A percentile compares a stretch with the other conserved stretches of the same genome.
These are phyloP conservation scores for Thielaviopsis punctulata DNA, from an alignment of 2,329 filamentous ascomycete genomes.

Conservation along the genomic window DNA sequence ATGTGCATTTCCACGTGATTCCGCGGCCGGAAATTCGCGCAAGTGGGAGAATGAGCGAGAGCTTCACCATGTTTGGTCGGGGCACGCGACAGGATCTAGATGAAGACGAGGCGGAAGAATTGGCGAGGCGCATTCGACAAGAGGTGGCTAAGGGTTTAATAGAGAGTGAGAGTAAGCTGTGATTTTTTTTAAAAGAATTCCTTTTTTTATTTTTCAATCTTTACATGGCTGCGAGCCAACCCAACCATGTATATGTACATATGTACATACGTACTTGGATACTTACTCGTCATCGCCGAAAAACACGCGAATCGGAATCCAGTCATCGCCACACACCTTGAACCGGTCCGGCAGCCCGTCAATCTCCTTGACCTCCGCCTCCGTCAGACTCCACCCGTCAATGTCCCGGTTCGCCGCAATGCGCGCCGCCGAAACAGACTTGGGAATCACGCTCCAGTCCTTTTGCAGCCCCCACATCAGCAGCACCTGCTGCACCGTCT, in stretches of 20 bases:
- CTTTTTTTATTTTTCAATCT: constrained; percentile 5
- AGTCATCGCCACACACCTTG: constrained; percentile 64
- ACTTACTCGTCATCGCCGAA: constrained; percentile 65
- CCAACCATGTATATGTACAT: not conserved
- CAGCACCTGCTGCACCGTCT: constrained; percentile 58
- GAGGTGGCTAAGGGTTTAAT: constrained; percentile 33
- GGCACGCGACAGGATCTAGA: constrained; percentile 58
- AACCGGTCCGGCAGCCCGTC: constrained; percentile 55
- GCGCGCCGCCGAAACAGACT: constrained; percentile 56
- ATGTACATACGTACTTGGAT: too few relatives aligned
- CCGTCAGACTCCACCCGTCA: constrained; percentile 55
- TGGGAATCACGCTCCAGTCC: constrained; percentile 72
- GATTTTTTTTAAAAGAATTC: constrained; percentile 6
- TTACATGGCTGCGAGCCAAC: too few relatives aligned
- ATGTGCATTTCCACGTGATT: constrained; percentile 91
- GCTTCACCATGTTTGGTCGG: constrained; percentile 70
- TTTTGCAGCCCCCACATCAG: constrained; percentile 68
- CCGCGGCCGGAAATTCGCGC: constrained; percentile 55
- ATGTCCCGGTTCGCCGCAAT: constrained; percentile 63
- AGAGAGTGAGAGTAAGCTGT: constrained; percentile 14
- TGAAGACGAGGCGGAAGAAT: constrained; percentile 48
- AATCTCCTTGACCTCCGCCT: constrained; percentile 54
- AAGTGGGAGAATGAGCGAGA: constrained; percentile 36
- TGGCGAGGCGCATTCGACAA: constrained; percentile 39
- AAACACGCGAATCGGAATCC: constrained; percentile 65